These are phyloP conservation scores for Eimeria nieschulzi DNA, from an alignment of 169 alveolate species.

Conservation along the genomic window DNA sequence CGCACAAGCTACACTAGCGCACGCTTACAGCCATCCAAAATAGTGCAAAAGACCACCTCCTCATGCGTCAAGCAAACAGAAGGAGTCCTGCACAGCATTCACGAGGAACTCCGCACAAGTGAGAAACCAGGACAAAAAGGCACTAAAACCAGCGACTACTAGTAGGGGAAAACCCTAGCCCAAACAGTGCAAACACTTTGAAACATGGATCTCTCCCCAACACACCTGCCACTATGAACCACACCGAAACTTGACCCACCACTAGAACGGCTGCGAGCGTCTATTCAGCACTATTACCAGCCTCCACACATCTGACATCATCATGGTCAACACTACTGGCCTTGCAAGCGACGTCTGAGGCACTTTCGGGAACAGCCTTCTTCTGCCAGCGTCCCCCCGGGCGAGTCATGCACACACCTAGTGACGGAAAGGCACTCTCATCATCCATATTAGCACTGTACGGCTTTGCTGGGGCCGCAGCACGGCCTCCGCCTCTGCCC, in stretches of 20 bases:
- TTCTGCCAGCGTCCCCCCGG: constrained; percentile 71
- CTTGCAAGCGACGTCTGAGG: constrained; percentile 31
- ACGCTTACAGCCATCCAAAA: background rate
- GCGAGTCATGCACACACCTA: constrained; percentile 63
- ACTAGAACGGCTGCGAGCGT: background rate
- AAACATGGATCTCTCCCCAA: too few relatives aligned
- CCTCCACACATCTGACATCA: constrained; percentile 29
- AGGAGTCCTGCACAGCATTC: too few relatives aligned
- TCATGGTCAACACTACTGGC: constrained; percentile 34
- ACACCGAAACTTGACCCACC: too few relatives aligned
- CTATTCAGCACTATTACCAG: constrained; percentile 10
- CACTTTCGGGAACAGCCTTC: constrained; percentile 25
- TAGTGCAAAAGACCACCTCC: too few relatives aligned
- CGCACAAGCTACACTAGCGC: constrained; percentile 3
- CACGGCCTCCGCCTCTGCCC: constrained; percentile 18
- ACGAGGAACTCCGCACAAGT: too few relatives aligned
- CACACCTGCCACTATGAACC: too few relatives aligned
- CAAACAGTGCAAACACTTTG: too few relatives aligned
- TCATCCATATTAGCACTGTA: constrained; percentile 57
- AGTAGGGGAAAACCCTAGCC: too few relatives aligned
- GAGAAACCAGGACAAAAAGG: too few relatives aligned
- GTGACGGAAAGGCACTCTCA: constrained; percentile 71
- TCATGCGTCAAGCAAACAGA: too few relatives aligned
- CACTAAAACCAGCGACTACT: too few relatives aligned
- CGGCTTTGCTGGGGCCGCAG: constrained; percentile 65